Evolutionary conservation across 305 asterid genomes (phyloP).

Genomic region (Rubia peregrina): DNA sequence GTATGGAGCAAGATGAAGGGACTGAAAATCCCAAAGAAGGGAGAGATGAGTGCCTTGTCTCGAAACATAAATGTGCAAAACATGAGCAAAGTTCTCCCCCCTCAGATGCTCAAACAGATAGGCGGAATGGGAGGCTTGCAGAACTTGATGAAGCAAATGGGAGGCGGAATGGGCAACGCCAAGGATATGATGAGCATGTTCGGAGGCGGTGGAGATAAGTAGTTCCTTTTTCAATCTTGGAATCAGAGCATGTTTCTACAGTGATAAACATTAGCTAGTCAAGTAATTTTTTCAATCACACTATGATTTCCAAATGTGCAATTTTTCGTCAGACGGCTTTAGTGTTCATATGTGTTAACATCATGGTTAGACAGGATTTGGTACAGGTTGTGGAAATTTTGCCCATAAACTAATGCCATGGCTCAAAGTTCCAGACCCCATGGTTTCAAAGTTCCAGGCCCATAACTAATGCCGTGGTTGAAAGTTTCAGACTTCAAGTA

Average conservation of each 20-base stretch:
- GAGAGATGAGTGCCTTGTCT: conserved; percentile 88
- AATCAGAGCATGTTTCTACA: too few species aligned
- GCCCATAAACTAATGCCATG: too few species aligned
- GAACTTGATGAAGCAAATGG: conserved; percentile 86
- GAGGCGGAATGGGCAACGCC: conserved; percentile 39
- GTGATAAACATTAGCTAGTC: too few species aligned
- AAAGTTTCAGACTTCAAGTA: not conserved
- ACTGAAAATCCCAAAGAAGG: conserved; percentile 92
- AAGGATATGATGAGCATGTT: conserved; percentile 99
- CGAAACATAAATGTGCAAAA: conserved; percentile 88
- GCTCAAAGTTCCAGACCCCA: too few species aligned
- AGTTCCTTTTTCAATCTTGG: not conserved
- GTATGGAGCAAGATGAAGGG: conserved; percentile 99
- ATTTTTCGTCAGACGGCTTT: not conserved
- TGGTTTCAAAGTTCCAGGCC: too few species aligned
- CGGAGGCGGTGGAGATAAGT: conserved; percentile 88
- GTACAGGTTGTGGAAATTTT: too few species aligned
- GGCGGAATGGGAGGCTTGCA: conserved; percentile 99
- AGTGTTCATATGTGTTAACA: not conserved
- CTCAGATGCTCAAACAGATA: conserved; percentile 91
- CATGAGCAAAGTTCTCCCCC: conserved; percentile 94
- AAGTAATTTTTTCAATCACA: not conserved
- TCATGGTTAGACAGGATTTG: too few species aligned
- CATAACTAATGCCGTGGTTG: not conserved
- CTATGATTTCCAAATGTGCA: conserved; percentile 2